Evolutionary conservation across 768 basidiomycete species (phyloP), one percentile per base, ranked within the genome.

Genomic region (Leccinum broughii): DNA sequence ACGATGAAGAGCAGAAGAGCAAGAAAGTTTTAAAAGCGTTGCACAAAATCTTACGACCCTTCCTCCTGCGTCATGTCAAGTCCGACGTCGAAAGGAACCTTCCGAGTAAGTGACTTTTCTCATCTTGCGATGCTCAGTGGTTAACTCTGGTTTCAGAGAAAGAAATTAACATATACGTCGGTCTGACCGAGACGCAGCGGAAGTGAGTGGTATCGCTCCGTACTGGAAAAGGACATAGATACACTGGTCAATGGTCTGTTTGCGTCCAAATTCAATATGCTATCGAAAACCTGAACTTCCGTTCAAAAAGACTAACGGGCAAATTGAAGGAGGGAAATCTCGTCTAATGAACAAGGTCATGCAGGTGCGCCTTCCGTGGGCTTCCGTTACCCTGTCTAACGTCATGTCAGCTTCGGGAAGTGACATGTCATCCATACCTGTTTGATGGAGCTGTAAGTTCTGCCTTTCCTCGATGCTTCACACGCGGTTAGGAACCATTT

Each of bases 271-370:
- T 6, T 52, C 1, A 30, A 39, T 28, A 28, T 30, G 4, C 7
- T 20, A 41, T 1, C 48, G 22, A 24, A 24, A 49, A 34, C 50
- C 51, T 61, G 44, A 57, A 61, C 2, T 3, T 41, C 34, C 3
- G n/a, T 13, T n/a, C 1, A 10, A 24, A 61, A 92, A 90, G 93
- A 44, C 78, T 95, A 32, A 92, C 93, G 2, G 94, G 95, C 9
- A 98, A 97, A 83, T 28, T 28, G 28, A 98, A 98, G 72, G 97
- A 99, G 73, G 96, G 96, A 99, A 98, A 78, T 98, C 95, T 4
- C 80, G 96, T 35, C 75, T 98, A 56, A 93, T 98, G 88, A 99
- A 98, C 72, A 95, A 98, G 82, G 97, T 98, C 62, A 98, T 98
- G 97, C 97, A 99, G 82, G 84, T 92, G 20, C n/a, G 78, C 50